Evolutionary conservation across 2,329 filamentous ascomycete species (phyloP).

Genomic region (Exophiala phaeomuriformis): DNA sequence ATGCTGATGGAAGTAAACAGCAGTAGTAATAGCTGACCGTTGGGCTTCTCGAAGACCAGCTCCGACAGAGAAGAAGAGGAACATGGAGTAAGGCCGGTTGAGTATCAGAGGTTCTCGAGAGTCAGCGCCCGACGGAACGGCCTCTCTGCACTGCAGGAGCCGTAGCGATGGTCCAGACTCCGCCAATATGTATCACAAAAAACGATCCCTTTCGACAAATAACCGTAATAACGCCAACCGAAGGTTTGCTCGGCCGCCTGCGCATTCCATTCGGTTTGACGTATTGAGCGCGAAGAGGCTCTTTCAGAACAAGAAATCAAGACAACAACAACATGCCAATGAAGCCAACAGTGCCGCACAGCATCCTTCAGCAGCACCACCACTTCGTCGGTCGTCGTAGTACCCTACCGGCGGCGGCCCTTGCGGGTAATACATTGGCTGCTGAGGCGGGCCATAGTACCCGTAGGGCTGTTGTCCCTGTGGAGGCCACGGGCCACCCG

Average conservation of each 20-base stretch:
- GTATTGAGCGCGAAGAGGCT: neutral
- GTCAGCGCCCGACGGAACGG: no score
- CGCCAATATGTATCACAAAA: no score
- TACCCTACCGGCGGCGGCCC: conserved; percentile 35
- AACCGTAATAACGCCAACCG: no score
- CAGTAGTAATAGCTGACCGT: no score
- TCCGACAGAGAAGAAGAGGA: no score
- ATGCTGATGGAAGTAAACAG: no score
- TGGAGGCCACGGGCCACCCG: conserved; percentile 8
- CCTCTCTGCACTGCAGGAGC: no score
- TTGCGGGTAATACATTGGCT: conserved; percentile 29
- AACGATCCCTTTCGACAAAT: no score
- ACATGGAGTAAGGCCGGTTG: no score
- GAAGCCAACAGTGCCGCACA: conserved; percentile 39
- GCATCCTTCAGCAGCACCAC: conserved; percentile 34
- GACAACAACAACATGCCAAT: conserved; percentile 47
- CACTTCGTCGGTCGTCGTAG: conserved; percentile 28
- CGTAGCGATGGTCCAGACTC: no score
- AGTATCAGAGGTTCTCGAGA: no score
- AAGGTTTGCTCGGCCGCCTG: neutral
- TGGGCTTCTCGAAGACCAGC: no score
- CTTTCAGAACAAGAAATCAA: conserved; percentile 44
- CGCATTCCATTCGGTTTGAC: neutral
- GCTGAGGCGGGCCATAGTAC: conserved; percentile 21
- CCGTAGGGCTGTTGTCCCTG: conserved; percentile 17